phyloP scores from a whole-genome alignment of 2,329 filamentous ascomycete genomes.

The Aspergillus jensenii region DNA sequence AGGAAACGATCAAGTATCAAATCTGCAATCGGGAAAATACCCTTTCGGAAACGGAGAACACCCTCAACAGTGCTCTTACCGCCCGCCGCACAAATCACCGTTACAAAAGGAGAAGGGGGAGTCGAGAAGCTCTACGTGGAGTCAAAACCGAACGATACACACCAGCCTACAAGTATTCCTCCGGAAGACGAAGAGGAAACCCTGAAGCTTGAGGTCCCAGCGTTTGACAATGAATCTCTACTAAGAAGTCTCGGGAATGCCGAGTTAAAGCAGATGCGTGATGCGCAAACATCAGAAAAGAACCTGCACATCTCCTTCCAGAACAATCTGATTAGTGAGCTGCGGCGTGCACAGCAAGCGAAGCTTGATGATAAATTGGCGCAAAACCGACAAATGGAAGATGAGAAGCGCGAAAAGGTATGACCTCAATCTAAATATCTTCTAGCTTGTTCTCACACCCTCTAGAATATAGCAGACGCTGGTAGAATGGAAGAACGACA shows the following conservation, averaged over 20 bases:
- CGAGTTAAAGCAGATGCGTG: conserved; percentile 31
- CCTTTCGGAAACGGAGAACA: conserved; percentile 35
- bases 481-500: conserved; percentile 44
- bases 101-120: conserved; percentile 25
- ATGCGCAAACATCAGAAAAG: conserved; percentile 30
- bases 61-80: conserved; percentile 30
- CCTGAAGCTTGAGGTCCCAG: conserved; percentile 32
- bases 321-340: conserved; percentile 28
- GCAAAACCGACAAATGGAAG: conserved; percentile 32
- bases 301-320: conserved; percentile 37
- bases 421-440: neutral
- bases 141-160: conserved; percentile 12
- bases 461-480: conserved; percentile 38
- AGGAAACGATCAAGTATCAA: conserved; percentile 33
- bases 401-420: conserved; percentile 42
- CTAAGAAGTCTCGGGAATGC: conserved; percentile 35
- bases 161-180: neutral
- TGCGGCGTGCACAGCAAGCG: conserved; percentile 31
- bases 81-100: conserved; percentile 26
- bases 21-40: conserved; percentile 35
- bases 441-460: neutral
- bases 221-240: conserved; percentile 35
- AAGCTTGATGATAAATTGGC: conserved; percentile 29
- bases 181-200: conserved; percentile 19
- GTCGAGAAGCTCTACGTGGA: conserved; percentile 40